Conservation (phyloP, 2,329 filamentous ascomycete genomes). For the Pseudogymnoascus sp. region DNA sequence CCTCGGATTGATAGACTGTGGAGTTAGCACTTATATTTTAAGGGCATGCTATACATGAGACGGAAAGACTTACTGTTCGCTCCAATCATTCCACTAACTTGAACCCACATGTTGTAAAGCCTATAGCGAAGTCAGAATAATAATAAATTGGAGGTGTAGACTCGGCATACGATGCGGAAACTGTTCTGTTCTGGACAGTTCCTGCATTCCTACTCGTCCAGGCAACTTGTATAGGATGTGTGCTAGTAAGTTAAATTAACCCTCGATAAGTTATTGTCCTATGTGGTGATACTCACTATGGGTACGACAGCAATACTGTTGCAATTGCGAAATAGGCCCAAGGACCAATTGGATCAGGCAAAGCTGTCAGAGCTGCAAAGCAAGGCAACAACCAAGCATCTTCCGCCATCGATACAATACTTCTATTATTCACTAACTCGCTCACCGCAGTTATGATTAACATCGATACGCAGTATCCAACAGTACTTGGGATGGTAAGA, state of each 20-base stretch:
- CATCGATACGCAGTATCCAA: constrained; percentile 29
- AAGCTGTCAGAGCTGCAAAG: constrained; percentile 25
- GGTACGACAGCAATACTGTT: constrained; percentile 21
- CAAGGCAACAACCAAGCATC: constrained; percentile 29
- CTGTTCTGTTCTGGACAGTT: constrained; percentile 51
- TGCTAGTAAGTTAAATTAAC: not conserved
- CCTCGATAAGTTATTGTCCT: not conserved
- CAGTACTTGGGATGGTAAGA: constrained; percentile 37
- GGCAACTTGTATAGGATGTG: constrained; percentile 30
- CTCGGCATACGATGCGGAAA: constrained; percentile 24
- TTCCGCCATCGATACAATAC: not conserved
- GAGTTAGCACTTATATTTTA: not conserved
- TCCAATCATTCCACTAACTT: not conserved
- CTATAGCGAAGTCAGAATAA: not conserved
- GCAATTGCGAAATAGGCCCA: constrained; percentile 26
- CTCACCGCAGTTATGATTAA: constrained; percentile 36
- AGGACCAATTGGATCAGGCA: constrained; percentile 14
- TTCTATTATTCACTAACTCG: not conserved
- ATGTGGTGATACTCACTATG: not conserved
- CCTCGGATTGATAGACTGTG: not conserved
- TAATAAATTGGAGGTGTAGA: not conserved
- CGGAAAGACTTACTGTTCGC: not conserved
- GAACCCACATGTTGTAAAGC: not conserved
- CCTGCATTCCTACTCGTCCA: constrained; percentile 51
- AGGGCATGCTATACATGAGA: not conserved